Base-by-base conservation (phyloP, 768 basidiomycete genomes). In the Calvatia gigantea region DNA sequence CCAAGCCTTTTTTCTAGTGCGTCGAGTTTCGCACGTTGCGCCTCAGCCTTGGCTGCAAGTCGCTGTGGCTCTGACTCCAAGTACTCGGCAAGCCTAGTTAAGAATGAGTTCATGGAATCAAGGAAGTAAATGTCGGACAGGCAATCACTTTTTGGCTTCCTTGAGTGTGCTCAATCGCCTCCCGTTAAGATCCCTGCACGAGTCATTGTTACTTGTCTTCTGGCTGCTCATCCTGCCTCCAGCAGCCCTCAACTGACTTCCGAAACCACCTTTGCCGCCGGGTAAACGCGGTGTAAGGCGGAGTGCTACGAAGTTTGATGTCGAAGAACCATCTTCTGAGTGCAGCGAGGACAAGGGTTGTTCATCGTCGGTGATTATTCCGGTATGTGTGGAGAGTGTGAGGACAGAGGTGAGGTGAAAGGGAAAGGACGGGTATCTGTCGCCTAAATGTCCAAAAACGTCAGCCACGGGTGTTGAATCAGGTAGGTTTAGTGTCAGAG, bases 211-310 rank as follows among this genome's bases (percentile, higher is more conserved):
- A 70, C 79, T 94, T 21, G 93, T 94, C 77, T 94, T 94, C 75
- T 94, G 92, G 62, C 87, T 90, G 65, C 89, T 92, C 97, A 99
- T 99, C 29, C 96, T 83, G 11, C 97, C 96, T 61, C 97, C 97
- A 12, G 96, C 96, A 0, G 97, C 96, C 69, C 97, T 83, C 61
- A 99, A 78, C 75, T 98, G 94, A 15, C 89, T 91, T 3, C 97
- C 97, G 65, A 99, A 98, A 31, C 96, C 97, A 68, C 97, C 96
- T 72, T 98, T 99, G 17, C 97, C 97, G 46, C 96, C 96, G 2
- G 79, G 76, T 6, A 98, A 66, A 23, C 86, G 76, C 0, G 92
- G 87, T 1, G 80, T 73, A n/a, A 96, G 76, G 0, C 91, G 80
- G 1, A 98, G 74, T 2, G 80, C 76, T n/a, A 93, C 73, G 25